Base-by-base conservation (phyloP, 2,329 filamentous ascomycete species). In the Verticillium longisporum region DNA sequence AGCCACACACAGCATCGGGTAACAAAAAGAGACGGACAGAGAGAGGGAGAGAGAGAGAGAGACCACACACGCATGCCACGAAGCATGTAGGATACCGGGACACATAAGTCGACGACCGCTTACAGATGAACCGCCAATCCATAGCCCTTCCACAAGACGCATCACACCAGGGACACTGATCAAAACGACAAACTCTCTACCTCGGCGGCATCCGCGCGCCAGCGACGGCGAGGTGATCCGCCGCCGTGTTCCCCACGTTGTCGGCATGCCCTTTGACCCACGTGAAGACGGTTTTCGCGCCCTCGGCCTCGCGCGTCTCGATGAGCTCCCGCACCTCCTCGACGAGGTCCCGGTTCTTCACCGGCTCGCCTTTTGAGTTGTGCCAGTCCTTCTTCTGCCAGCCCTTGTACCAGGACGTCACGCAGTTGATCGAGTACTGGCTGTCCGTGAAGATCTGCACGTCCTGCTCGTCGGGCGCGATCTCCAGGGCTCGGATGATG, bases 231-330 rank as follows among this genome's bases (percentile, higher is more conserved):
- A 97, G 77, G 63, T 74, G 74, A 78, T 98, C 94, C 1, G 95
- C 95, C 13, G 86, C 89, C 55, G 86, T 80, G 69, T 98, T 98
- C 1, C 94, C 93, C 3, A 77, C 73, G 66, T 91, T 80, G 55
- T 80, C 80, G 32, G 82, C 82, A 72, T 99, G 95, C 0, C 92
- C 95, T 75, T 96, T 97, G 56, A 97, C 87, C 93, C 93, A 98
- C 64, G 87, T 82, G 69, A 97, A 95, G 60, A 83, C 77, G 0
- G 91, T 96, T 66, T 79, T 75, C 3, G 81, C 82, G 15, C 84
- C 85, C 1, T 80, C 77, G 59, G 75, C 78, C 57, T 85, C 82
- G 57, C 91, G 82, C 72, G 91, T 84, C 31, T 89, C 85, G 57
- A 97, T 90, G 26, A 55, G 57, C 18, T 65, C 60, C 13, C 60